These are phyloP conservation scores for Psilocybe cubensis DNA, from an alignment of 768 basidiomycete species.

Conservation along the genomic window DNA sequence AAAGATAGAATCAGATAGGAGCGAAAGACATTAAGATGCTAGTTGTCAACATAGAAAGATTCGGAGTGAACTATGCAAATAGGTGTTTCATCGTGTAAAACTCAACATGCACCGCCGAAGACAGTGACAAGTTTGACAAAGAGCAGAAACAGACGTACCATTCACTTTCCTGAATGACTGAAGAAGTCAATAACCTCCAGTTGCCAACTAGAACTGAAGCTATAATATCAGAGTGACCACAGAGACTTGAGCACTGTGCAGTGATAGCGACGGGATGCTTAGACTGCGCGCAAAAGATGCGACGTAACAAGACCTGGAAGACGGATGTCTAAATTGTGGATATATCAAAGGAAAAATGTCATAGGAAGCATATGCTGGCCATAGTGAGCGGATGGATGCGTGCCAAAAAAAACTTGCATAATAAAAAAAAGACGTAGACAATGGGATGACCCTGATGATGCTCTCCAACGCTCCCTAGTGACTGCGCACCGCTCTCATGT, in stretches of 20 bases:
- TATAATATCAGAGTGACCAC: no score
- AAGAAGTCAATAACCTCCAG: no score
- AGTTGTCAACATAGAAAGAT: conserved; percentile 79
- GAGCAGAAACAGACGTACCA: no score
- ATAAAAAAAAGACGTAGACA: conserved; percentile 6
- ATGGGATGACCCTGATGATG: background rate
- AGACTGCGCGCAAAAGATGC: no score
- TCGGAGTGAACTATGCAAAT: conserved; percentile 98
- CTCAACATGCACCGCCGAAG: background rate
- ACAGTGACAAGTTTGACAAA: no score
- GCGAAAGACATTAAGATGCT: conserved; percentile 95
- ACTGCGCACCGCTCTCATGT: background rate
- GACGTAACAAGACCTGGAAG: background rate
- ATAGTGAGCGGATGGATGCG: background rate
- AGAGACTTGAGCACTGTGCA: no score
- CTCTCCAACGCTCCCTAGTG: background rate
- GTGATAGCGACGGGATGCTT: no score
- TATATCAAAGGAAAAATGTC: background rate
- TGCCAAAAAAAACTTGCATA: background rate
- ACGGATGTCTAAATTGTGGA: background rate
- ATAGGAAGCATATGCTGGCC: background rate
- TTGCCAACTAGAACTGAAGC: no score
- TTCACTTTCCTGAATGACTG: background rate
- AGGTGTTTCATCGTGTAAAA: conserved; percentile 55
- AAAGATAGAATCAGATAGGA: conserved; percentile 85